Evolutionary conservation across 2,329 filamentous ascomycete genomes (phyloP), one percentile per base, ranked within the genome.

Genomic region (Diaporthe sp.): DNA sequence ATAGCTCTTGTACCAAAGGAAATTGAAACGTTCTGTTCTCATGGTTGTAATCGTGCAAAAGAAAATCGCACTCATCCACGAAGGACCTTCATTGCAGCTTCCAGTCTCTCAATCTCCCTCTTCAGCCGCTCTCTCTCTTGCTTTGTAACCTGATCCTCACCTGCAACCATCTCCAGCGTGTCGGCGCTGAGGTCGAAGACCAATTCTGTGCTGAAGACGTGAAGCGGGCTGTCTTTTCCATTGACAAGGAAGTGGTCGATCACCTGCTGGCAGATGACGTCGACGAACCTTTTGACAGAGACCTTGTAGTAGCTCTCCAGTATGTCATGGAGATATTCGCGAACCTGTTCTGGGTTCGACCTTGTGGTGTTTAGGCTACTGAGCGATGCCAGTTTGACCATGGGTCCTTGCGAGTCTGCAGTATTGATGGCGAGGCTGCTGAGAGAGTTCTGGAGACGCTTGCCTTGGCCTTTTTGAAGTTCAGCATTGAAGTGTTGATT

Each of bases 241-340:
- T 82, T 83, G 0, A 93, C 82, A 0, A 94, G 84, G 75, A 86
- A 86, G 79, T 91, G 83, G 58, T 89, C 87, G 2, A 90, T 84
- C 0, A 87, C 90, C 77, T 94, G 92, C 76, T 88, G 87, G 79
- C 86, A 91, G 2, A 95, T 81, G 4, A 85, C 88, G 78, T 94
- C 92, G 2, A 93, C 87, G 75, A 94, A 93, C 0, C 91, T 88
- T 79, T 90, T 89, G 17, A 85, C 85, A 0, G 91, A 86, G 1
- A 93, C 88, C 37, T 90, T 87, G 83, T 94, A 94, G 81, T 92
- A 94, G 2, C 88, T 86, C 39, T 85, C 81, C 0, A 94, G 84
- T 1, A 90, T 88, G 75, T 94, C 89, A 73, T 93, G 90, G 6
- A 94, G 88, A 13, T 91, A 87, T 46, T 89, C 84, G 62, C 76